phyloP scores from a whole-genome alignment of 331 rosid species.

The Malus hybrid region DNA sequence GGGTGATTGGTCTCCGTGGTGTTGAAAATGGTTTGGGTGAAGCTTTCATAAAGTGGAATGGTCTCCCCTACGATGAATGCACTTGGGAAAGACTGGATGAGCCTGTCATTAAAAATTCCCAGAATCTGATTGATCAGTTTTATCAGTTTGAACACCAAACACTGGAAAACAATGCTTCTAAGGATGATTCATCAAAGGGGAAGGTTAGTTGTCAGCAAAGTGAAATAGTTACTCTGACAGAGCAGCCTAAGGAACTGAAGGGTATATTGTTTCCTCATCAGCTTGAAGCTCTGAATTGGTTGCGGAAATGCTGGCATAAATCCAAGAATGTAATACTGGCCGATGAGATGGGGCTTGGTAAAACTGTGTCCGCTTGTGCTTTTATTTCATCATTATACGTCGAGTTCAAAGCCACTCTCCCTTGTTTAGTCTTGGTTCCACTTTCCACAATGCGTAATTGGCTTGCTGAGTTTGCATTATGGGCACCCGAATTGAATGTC shows the following conservation, averaged over 20 bases:
- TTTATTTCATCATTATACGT: conserved; percentile 73
- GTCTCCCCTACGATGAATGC: conserved; percentile 88
- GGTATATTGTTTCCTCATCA: conserved; percentile 98
- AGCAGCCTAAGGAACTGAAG: conserved; percentile 89
- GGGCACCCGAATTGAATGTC: conserved; percentile 95
- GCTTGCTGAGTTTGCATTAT: conserved; percentile 86
- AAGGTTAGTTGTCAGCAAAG: conserved; percentile 39
- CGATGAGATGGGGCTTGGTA: conserved; percentile 99
- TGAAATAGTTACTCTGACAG: conserved; percentile 64
- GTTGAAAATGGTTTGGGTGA: conserved; percentile 50
- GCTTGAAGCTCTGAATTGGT: conserved; percentile 99
- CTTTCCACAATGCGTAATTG: conserved; percentile 98
- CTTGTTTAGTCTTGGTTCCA: conserved; percentile 97
- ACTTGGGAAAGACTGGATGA: conserved; percentile 97
- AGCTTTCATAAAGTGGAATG: conserved; percentile 86
- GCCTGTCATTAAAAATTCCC: conserved; percentile 51
- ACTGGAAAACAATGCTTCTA: conserved; percentile 54
- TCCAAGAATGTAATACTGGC: conserved; percentile 97
- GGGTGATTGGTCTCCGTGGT: conserved; percentile 65
- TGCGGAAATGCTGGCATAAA: conserved; percentile 93
- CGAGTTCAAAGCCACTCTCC: conserved; percentile 88
- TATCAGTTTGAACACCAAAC: conserved; percentile 57
- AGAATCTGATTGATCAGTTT: conserved; percentile 55
- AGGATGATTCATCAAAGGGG: conserved; percentile 40
- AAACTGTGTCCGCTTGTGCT: conserved; percentile 95